Base-by-base conservation (phyloP, 2,329 filamentous ascomycete species). In the Orbilia quercus region DNA sequence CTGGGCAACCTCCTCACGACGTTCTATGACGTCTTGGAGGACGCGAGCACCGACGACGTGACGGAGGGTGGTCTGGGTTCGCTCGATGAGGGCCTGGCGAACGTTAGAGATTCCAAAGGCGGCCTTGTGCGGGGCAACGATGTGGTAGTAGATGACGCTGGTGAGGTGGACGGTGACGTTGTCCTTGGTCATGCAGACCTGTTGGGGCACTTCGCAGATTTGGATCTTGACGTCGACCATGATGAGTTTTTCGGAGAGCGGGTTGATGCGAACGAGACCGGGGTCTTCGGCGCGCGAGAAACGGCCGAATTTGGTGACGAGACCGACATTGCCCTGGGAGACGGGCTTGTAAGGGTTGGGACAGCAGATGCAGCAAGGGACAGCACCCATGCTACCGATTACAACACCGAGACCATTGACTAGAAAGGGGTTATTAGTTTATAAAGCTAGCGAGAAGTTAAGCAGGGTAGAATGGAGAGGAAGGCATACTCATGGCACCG, bases 181-280 rank as follows among this genome's bases (percentile, higher is more conserved):
- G 85, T 99, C 95, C 84, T 98, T 98, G 81, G 95, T 99, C 93
- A 99, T 99, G 85, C 95, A 98, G 75, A 94, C 88, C 82, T 99
- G 95, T 82, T 93, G 89, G 16, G 94, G 94, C 22, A 99, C 95
- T 84, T 99, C 85, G 81, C 96, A 92, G 76, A 96, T 97, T 83
- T 99, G 95, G 78, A 98, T 97, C 88, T 98, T 99, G 83, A 99
- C 95, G 81, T 99, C 95, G 80, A 99, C 90, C 79, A 96, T 91
- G 77, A 92, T 89, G 44, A 99, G 86, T 69, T 85, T 87, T 84
- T 99, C 95, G 78, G 90, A 94, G 62, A 98, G 88, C 1, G 94
- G 94, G 83, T 99, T 99, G 85, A 99, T 89, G 84, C 96, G 96
- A 82, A 98, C 92, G 31, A 99, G 89, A 80, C 95, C 95, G 1